Evolutionary conservation across 371 early-diverging fungal genomes (phyloP).

Genomic region (Mucor racemosus): DNA sequence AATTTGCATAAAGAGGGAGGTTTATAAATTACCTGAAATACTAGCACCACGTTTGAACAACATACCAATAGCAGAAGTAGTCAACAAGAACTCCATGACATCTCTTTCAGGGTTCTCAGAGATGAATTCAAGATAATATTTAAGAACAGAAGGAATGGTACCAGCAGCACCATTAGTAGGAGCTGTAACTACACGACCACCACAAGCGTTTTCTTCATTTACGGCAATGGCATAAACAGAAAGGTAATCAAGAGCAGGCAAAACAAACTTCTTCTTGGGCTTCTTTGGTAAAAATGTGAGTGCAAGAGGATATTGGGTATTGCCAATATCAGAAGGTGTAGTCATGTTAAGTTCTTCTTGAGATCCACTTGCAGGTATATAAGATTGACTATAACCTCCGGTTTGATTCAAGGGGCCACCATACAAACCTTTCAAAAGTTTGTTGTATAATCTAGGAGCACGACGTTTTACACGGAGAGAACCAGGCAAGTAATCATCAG

Average conservation of each 20-base stretch:
- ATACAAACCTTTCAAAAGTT: conserved; percentile 82
- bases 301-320: conserved; percentile 37
- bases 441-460: conserved; percentile 87
- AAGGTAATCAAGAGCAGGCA: conserved; percentile 88
- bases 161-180: conserved; percentile 96
- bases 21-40: conserved; percentile 60
- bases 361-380: conserved; percentile 19
- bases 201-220: conserved; percentile 97
- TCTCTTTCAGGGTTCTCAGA: conserved; percentile 87
- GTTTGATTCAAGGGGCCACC: conserved; percentile 38
- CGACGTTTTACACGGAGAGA: conserved; percentile 84
- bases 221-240: conserved; percentile 96
- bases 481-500: conserved; percentile 76
- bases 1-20: background rate
- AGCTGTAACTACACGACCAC: conserved; percentile 92
- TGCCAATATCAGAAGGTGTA: background rate
- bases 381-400: conserved; percentile 32
- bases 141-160: conserved; percentile 90
- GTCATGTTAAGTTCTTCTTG: conserved; percentile 3
- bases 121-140: conserved; percentile 94
- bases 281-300: conserved; percentile 48
- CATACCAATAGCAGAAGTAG: conserved; percentile 95
- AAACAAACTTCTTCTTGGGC: conserved; percentile 50
- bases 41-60: conserved; percentile 94
- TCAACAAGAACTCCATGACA: conserved; percentile 90